phyloP scores from a whole-genome alignment of 2,329 filamentous ascomycete genomes.

The Shiraia bambusicola region DNA sequence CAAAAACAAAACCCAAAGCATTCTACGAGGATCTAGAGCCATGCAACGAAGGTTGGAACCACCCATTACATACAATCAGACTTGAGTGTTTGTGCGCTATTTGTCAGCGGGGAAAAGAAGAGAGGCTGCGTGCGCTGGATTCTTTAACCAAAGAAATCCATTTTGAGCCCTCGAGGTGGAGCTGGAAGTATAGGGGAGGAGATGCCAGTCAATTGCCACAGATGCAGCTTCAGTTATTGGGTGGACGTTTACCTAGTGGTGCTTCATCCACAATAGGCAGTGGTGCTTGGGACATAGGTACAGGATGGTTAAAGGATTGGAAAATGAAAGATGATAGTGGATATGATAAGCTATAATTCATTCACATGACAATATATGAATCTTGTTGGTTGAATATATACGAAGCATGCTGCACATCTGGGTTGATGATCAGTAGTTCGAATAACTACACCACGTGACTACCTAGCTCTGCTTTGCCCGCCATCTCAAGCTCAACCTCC shows the following conservation, averaged over 20 bases:
- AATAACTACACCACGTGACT: constrained; percentile 11
- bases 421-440: not conserved
- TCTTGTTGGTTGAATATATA: constrained; percentile 2
- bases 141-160: not conserved
- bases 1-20: not conserved
- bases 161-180: constrained; percentile 8
- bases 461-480: constrained; percentile 11
- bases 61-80: constrained; percentile 13
- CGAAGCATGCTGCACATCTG: not conserved
- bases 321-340: constrained; percentile 1
- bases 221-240: not conserved
- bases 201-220: not conserved
- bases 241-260: not conserved
- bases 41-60: constrained; percentile 9
- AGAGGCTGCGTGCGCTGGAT: constrained; percentile 4
- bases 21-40: not conserved
- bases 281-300: constrained; percentile 4
- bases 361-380: no score
- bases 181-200: constrained; percentile 8
- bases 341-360: no score
- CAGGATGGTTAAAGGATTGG: constrained; percentile 11
- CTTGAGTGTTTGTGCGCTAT: constrained; percentile 10
- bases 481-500: constrained; percentile 10
- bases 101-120: constrained; percentile 9
- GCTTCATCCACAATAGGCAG: not conserved